phyloP scores from a whole-genome alignment of 2,329 filamentous ascomycete genomes.

The Fonsecaea multimorphosa region DNA sequence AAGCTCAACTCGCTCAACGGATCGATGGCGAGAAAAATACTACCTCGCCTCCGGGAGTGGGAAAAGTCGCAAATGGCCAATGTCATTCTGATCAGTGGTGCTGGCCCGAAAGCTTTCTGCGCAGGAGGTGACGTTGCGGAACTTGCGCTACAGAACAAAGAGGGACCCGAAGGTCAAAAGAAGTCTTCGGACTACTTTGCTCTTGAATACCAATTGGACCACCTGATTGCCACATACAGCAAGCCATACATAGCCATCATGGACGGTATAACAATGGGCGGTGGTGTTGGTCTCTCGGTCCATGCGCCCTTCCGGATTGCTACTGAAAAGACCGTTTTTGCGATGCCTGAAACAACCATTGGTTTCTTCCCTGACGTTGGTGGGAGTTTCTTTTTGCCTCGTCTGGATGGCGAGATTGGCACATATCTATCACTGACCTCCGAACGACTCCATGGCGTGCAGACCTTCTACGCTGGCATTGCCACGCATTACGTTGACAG shows the following conservation, averaged over 20 bases:
- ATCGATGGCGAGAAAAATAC: constrained; percentile 95
- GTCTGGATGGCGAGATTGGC: constrained; percentile 83
- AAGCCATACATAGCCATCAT: constrained; percentile 96
- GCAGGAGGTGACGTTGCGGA: constrained; percentile 88
- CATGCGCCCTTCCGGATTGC: constrained; percentile 97
- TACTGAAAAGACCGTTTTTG: constrained; percentile 92
- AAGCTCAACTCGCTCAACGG: constrained; percentile 92
- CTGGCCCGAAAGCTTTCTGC: constrained; percentile 84
- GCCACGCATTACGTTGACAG: constrained; percentile 98
- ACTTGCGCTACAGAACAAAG: constrained; percentile 74
- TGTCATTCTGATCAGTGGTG: constrained; percentile 88
- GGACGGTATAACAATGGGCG: constrained; percentile 98
- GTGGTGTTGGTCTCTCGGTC: constrained; percentile 89
- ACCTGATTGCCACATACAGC: constrained; percentile 88
- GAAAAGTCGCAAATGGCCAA: constrained; percentile 93
- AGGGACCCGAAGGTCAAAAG: constrained; percentile 72
- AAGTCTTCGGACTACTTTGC: constrained; percentile 85
- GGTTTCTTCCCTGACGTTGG: constrained; percentile 99
- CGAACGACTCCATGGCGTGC: constrained; percentile 77
- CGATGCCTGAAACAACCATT: constrained; percentile 98
- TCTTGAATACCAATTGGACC: constrained; percentile 94
- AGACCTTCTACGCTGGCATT: constrained; percentile 87
- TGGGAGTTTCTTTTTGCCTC: constrained; percentile 91
- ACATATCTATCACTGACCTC: constrained; percentile 94
- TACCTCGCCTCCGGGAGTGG: constrained; percentile 89